Evolutionary conservation across 495 filamentous ascomycete species (phyloP), one percentile per base, ranked within the genome.

Genomic region (Aspergillus saccharolyticus): DNA sequence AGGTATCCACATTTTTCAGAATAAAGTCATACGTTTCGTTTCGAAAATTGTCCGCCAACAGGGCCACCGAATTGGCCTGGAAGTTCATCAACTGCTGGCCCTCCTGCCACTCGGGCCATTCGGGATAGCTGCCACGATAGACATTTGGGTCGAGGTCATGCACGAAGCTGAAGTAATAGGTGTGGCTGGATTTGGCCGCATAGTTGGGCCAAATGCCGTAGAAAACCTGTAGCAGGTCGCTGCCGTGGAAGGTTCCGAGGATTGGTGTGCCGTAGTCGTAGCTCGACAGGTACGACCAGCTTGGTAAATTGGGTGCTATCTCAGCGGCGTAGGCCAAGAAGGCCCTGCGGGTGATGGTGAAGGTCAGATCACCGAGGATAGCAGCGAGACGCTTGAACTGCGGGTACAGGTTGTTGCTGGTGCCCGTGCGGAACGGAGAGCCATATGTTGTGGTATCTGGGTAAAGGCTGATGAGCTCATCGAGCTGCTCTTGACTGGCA

Each of bases 381-480:
- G 88, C 87, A 1, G 88, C 84, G 0, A 90, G 73, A 3, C 87
- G 85, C 67, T 91, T 92, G 76, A 83, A 90, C 63, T 87, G 79
- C 0, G 88, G 86, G 60, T 89, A 90, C 64, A 80, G 71, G 59
- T 84, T 82, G 68, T 90, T 86, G 3, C 80, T 42, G 9, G 75
- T 55, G 15, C 85, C 78, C 0, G 85, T 89, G 47, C 81, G 72
- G 73, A 88, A 90, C 5, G 88, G 88, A 0, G 80, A 84, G 24
- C 86, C 86, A 39, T 77, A 71, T 14, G 70, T 64, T 16, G 76
- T 56, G 39, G 66, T 73, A n/a, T 76, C 54, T 12, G 76, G 70
- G 66, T 90, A 90, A 0, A 75, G 77, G 22, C 66, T 71, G 10
- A 90, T 81, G 6, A 88, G 72, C 19, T 62, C 71, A 18, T 70